phyloP scores from a whole-genome alignment of 2,329 filamentous ascomycete genomes.

The Diaporthe sp. region DNA sequence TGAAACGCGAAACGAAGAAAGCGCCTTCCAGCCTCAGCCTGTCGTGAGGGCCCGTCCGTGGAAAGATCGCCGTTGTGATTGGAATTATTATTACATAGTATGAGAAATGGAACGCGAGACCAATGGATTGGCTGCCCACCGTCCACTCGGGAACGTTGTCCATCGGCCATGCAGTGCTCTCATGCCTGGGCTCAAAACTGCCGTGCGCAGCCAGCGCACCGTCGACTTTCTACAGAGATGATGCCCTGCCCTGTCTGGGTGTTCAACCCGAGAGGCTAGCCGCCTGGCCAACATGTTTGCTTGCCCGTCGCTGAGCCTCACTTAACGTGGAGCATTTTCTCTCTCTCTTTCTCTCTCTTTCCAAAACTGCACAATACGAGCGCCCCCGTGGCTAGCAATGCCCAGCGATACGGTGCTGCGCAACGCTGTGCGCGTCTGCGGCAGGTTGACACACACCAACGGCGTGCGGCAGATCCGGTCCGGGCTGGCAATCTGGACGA shows the following conservation, averaged over 20 bases:
- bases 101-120: background rate
- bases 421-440: background rate
- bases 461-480: conserved; percentile 19
- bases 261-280: background rate
- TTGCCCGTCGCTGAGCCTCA: background rate
- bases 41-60: conserved; percentile 11
- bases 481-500: conserved; percentile 4
- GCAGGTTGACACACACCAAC: background rate
- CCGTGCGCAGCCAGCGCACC: background rate
- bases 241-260: background rate
- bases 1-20: conserved; percentile 22
- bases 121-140: background rate
- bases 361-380: background rate
- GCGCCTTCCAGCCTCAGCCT: background rate
- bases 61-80: background rate
- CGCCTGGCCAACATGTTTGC: background rate
- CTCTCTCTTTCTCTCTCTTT: background rate
- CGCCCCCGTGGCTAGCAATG: conserved; percentile 7
- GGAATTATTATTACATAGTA: background rate
- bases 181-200: background rate
- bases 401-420: background rate
- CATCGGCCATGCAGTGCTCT: background rate
- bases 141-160: background rate
- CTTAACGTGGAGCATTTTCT: background rate
- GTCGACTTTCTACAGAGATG: background rate